A percentile compares a stretch with the other conserved stretches of the same genome.
phyloP scores from a whole-genome alignment of 148 eudicot species.

The Agrostemma githago region DNA sequence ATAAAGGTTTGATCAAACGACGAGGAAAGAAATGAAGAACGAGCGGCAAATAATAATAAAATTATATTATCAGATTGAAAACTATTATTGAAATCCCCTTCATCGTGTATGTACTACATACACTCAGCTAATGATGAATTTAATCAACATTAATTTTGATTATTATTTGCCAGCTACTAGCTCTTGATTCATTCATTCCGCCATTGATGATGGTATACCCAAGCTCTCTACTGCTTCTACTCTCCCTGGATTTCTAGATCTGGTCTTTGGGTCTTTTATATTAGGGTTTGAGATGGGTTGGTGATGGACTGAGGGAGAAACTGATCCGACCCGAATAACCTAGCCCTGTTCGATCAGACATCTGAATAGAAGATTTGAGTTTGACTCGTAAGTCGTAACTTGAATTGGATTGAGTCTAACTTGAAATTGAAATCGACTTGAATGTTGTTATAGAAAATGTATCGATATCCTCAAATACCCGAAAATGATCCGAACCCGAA shows the following conservation, averaged over 20 bases:
- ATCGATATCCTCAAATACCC: too few relatives aligned
- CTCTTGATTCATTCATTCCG: neutral
- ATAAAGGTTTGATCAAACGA: neutral
- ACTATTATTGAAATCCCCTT: constrained; percentile 12
- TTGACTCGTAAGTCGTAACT: too few relatives aligned
- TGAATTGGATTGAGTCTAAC: too few relatives aligned
- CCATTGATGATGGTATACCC: neutral
- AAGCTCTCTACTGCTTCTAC: constrained; percentile 19
- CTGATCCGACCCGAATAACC: too few relatives aligned
- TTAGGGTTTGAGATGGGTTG: neutral
- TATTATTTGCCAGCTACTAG: constrained; percentile 22
- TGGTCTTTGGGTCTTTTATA: neutral
- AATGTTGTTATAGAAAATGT: too few relatives aligned
- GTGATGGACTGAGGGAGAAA: too few relatives aligned
- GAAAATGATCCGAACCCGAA: too few relatives aligned
- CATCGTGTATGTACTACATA: constrained; percentile 6
- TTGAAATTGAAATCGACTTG: too few relatives aligned
- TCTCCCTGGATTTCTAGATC: neutral
- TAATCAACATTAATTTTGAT: constrained; percentile 15
- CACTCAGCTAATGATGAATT: neutral
- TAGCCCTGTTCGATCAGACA: too few relatives aligned
- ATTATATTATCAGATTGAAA: constrained; percentile 31
- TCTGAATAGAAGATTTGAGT: too few relatives aligned
- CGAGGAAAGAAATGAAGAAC: constrained; percentile 2
- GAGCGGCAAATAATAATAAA: constrained; percentile 20